Evolutionary conservation across 2,329 filamentous ascomycete genomes (phyloP).

Genomic region (Blastomyces emzantsi): DNA sequence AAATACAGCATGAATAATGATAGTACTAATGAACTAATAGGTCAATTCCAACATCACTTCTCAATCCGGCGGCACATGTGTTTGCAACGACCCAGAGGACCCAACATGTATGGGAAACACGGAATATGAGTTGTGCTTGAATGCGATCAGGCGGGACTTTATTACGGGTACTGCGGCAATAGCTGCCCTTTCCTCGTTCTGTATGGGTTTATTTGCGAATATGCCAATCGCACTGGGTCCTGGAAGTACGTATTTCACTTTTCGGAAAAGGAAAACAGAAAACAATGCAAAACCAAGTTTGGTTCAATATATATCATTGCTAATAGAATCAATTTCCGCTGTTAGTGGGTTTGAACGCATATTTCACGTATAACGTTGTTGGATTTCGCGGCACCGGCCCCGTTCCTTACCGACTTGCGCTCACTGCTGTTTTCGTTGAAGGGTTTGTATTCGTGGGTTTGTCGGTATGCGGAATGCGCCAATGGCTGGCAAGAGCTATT

Average conservation of each 20-base stretch:
- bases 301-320: background rate
- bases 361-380: conserved; percentile 75
- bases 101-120: conserved; percentile 42
- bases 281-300: conserved; percentile 2
- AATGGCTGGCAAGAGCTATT: conserved; percentile 79
- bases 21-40: conserved; percentile 20
- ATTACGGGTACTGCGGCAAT: conserved; percentile 82
- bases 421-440: conserved; percentile 83
- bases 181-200: conserved; percentile 67
- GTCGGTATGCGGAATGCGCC: conserved; percentile 69
- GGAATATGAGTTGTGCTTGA: conserved; percentile 38
- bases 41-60: conserved; percentile 62
- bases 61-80: conserved; percentile 64
- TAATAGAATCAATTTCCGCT: conserved; percentile 6
- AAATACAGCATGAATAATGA: background rate
- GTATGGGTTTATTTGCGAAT: conserved; percentile 75
- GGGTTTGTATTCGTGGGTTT: conserved; percentile 76
- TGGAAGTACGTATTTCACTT: conserved; percentile 41
- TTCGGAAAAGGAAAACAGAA: background rate
- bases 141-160: conserved; percentile 62
- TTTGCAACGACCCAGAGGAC: conserved; percentile 50
- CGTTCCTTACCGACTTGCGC: conserved; percentile 64
- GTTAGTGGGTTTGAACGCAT: conserved; percentile 72
- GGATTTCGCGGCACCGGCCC: conserved; percentile 64
- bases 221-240: conserved; percentile 65